Base-by-base conservation (phyloP, 2,329 filamentous ascomycete genomes). In the Leptographium radiaticola region DNA sequence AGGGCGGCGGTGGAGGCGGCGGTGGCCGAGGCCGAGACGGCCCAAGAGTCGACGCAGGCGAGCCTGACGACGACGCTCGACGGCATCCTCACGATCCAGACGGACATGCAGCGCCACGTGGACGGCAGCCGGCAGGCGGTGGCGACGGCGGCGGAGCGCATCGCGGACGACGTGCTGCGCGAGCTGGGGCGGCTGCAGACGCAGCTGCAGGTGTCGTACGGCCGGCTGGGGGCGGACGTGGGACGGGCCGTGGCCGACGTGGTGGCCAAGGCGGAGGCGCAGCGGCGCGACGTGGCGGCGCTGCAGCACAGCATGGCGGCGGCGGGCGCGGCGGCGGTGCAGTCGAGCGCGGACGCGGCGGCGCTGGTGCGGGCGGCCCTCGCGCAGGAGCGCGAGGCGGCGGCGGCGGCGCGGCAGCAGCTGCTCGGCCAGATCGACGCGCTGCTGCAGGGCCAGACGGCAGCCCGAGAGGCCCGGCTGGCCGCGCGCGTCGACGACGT, bases 1-100 rank as follows among this genome's bases (percentile, higher is more conserved):
- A 90, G 96, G 62, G 74, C 80, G n/a, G 84, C 95, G 2, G 75
- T 98, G 11, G 87, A 93, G 62, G 91, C 95, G 65, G 95, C 97
- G 66, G 90, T 90, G 65, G 81, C 80, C n/a, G 75, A n/a, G n/a
- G n/a, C n/a, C n/a, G n/a, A n/a, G n/a, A n/a, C n/a, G n/a, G n/a
- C n/a, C n/a, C n/a, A n/a, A n/a, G n/a, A n/a, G n/a, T n/a, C n/a
- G n/a, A n/a, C n/a, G n/a, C n/a, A n/a, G n/a, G n/a, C n/a, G n/a
- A n/a, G n/a, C n/a, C n/a, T n/a, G n/a, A n/a, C n/a, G n/a, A n/a
- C n/a, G n/a, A n/a, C n/a, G n/a, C n/a, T n/a, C n/a, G n/a, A n/a
- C n/a, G n/a, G n/a, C n/a, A n/a, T n/a, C n/a, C n/a, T n/a, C n/a
- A n/a, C n/a, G n/a, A n/a, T 97, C 30, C 81, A 91, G 25, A 87